These are phyloP conservation scores for Penicillium flavigenum DNA, from an alignment of 495 filamentous ascomycete genomes.

Conservation along the genomic window DNA sequence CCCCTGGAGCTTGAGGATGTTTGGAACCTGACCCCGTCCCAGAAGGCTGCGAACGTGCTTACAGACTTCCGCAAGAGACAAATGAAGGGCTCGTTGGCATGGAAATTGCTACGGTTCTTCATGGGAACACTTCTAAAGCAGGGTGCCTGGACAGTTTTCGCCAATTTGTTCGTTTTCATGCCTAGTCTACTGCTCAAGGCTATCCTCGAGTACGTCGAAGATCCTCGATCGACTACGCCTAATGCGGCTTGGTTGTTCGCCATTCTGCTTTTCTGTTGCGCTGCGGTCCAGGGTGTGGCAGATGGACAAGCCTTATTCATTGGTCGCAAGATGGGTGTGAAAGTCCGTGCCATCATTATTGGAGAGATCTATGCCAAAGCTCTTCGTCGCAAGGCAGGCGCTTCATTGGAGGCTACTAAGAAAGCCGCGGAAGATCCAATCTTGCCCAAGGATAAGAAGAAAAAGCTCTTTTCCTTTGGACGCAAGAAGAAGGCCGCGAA, in stretches of 20 bases:
- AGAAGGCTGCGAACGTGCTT: conserved; percentile 79
- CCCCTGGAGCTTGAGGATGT: conserved; percentile 79
- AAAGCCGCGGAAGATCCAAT: conserved; percentile 40
- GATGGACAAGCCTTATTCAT: conserved; percentile 91
- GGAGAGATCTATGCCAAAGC: conserved; percentile 98
- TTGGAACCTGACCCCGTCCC: conserved; percentile 86
- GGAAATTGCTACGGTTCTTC: conserved; percentile 84
- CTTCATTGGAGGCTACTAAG: conserved; percentile 58
- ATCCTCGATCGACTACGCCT: conserved; percentile 70
- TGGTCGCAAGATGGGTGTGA: conserved; percentile 90
- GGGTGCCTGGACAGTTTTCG: conserved; percentile 72
- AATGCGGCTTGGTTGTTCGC: conserved; percentile 98
- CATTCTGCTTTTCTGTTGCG: conserved; percentile 79
- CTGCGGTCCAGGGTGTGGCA: conserved; percentile 71
- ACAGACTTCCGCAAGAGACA: conserved; percentile 80
- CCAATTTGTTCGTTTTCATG: conserved; percentile 79
- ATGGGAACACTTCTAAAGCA: conserved; percentile 72
- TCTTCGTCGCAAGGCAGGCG: conserved; percentile 83
- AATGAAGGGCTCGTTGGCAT: conserved; percentile 77
- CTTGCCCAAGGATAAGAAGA: conserved; percentile 41
- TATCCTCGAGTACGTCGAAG: conserved; percentile 90
- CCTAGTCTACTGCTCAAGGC: conserved; percentile 88
- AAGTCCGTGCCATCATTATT: conserved; percentile 89
- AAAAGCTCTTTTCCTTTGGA: conserved; percentile 53
- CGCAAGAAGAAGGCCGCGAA: conserved; percentile 52